phyloP scores from a whole-genome alignment of 352 stramenopile genomes.

The Pythium dissotocum region DNA sequence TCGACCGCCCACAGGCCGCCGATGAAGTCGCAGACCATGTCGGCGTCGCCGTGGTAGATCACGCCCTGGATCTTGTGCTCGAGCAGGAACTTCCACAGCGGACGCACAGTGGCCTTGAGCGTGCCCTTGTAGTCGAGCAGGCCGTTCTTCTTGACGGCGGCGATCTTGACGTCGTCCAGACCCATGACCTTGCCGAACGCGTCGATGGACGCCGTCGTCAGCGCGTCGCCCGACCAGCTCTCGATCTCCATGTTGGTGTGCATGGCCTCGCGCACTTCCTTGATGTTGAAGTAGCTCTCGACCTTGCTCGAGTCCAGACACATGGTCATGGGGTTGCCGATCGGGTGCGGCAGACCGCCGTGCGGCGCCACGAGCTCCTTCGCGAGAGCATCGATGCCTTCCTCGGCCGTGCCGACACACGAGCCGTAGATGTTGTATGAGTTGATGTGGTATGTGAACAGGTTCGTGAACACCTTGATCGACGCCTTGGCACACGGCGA shows the following conservation, averaged over 20 bases:
- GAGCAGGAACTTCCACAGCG: constrained; percentile 61
- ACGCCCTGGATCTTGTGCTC: constrained; percentile 45
- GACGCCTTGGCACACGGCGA: constrained; percentile 33
- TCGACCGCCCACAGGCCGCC: constrained; percentile 70
- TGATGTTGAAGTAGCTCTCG: constrained; percentile 73
- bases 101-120: constrained; percentile 48
- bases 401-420: constrained; percentile 48
- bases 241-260: constrained; percentile 60
- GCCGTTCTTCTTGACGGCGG: constrained; percentile 33
- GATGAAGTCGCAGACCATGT: constrained; percentile 72
- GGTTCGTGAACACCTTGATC: constrained; percentile 33
- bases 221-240: constrained; percentile 44
- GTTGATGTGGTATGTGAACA: constrained; percentile 57
- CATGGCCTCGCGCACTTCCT: constrained; percentile 70
- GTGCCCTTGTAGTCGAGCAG: constrained; percentile 55
- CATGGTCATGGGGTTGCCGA: constrained; percentile 78
- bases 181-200: constrained; percentile 39
- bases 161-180: constrained; percentile 32
- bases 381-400: constrained; percentile 46
- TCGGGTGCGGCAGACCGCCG: constrained; percentile 43
- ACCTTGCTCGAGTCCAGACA: constrained; percentile 56
- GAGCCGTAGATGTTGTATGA: constrained; percentile 69
- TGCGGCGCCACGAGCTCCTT: constrained; percentile 45
- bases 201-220: constrained; percentile 47
- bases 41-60: constrained; percentile 77